A percentile compares a stretch with the other conserved stretches of the same genome.
Conservation (phyloP, 306 rosid species). For the Vicia sativa region DNA sequence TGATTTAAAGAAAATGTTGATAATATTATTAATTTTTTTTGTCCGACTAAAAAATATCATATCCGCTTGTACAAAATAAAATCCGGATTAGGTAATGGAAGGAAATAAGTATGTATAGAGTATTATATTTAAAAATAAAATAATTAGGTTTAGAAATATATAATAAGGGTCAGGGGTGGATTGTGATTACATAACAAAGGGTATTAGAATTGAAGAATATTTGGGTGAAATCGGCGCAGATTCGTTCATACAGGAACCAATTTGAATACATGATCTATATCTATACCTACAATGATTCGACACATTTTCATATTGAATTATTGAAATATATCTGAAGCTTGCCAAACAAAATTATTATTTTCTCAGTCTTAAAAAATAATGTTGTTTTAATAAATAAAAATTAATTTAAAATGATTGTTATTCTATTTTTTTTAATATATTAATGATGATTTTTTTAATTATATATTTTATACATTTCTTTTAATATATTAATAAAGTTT, state of each 20-base stretch:
- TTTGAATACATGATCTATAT: not conserved
- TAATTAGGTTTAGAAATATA: not conserved
- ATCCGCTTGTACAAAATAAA: too few species aligned
- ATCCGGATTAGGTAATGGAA: not conserved
- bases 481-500: too few species aligned
- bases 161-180: not conserved
- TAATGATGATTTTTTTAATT: too few species aligned
- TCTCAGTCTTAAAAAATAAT: too few species aligned
- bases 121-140: not conserved
- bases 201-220: not conserved
- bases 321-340: not conserved
- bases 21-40: not conserved
- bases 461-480: too few species aligned
- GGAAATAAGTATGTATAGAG: not conserved
- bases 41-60: not conserved
- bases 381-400: too few species aligned
- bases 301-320: constrained; percentile 23
- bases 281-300: not conserved
- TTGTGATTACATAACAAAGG: not conserved
- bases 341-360: not conserved
- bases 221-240: constrained; percentile 10
- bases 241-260: constrained; percentile 34
- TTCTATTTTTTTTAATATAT: too few species aligned
- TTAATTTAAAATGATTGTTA: too few species aligned
- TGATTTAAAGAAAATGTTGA: not conserved